These are phyloP conservation scores for Angomonas desouzai DNA, from an alignment of 208 protist genomes.

Conservation along the genomic window DNA sequence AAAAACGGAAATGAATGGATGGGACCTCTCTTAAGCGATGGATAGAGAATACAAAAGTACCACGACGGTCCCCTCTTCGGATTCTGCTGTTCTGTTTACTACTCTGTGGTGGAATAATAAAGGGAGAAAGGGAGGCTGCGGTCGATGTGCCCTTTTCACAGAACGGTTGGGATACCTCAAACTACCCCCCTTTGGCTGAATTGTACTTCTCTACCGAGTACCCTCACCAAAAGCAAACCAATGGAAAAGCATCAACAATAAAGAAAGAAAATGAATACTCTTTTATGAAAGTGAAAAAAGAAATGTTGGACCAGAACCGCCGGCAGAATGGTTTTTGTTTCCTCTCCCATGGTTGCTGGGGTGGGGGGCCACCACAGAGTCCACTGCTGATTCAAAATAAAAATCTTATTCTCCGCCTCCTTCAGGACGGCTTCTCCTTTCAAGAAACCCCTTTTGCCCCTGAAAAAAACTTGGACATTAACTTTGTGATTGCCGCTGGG, in stretches of 20 bases:
- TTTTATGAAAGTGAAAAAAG: neutral
- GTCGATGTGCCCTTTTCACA: neutral
- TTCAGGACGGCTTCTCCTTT: neutral
- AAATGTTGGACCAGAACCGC: neutral
- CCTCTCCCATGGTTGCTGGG: neutral
- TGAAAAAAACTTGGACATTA: neutral
- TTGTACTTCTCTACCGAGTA: conserved; percentile 4
- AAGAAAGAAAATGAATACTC: neutral
- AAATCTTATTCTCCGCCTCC: neutral
- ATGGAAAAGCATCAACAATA: neutral
- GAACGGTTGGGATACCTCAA: neutral
- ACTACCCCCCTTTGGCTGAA: conserved; percentile 1
- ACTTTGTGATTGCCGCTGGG: conserved; percentile 3
- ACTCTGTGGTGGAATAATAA: neutral
- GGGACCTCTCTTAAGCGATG: too few relatives aligned
- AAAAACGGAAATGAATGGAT: neutral
- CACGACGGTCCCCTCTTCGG: neutral
- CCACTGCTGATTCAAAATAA: neutral
- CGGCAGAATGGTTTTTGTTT: conserved; percentile 1
- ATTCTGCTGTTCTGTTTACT: neutral
- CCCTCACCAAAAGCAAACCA: neutral
- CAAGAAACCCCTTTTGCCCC: neutral
- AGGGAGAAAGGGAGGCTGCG: neutral
- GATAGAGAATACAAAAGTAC: neutral
- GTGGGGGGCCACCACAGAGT: neutral